Percentiles rank a stretch among this genome's conserved stretches.
Evolutionary conservation across 2,329 filamentous ascomycete species (phyloP).

Genomic region (Magnaporthiopsis rhizophila): DNA sequence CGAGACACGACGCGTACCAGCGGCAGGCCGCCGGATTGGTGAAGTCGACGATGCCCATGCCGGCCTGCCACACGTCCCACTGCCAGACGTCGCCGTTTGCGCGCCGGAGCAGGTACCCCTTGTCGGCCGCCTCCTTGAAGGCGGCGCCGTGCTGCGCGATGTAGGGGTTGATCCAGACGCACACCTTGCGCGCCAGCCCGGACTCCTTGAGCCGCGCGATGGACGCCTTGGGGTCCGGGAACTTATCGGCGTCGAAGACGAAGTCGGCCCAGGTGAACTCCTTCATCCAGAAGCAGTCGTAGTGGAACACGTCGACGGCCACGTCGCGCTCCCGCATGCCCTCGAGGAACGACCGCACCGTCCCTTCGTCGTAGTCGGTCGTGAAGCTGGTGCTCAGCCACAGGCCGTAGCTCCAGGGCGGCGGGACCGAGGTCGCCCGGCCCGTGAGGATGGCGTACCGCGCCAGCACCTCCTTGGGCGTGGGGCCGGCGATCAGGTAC

Average conservation of each 20-base stretch:
- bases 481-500: constrained; percentile 64
- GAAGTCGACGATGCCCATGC: constrained; percentile 68
- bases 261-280: constrained; percentile 72
- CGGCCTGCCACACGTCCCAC: constrained; percentile 71
- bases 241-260: constrained; percentile 58
- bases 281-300: constrained; percentile 72
- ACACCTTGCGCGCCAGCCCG: constrained; percentile 55
- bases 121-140: constrained; percentile 55
- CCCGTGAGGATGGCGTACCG: constrained; percentile 63
- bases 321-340: constrained; percentile 59
- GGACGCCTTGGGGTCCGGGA: constrained; percentile 59
- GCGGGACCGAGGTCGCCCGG: constrained; percentile 49
- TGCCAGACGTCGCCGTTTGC: constrained; percentile 65
- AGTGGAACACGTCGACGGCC: constrained; percentile 65
- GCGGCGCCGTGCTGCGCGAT: constrained; percentile 61
- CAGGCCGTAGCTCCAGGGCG: constrained; percentile 67
- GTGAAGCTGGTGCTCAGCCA: constrained; percentile 74
- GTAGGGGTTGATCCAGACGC: constrained; percentile 72
- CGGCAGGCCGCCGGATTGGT: constrained; percentile 60
- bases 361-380: constrained; percentile 63
- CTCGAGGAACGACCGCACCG: constrained; percentile 59
- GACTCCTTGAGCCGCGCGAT: constrained; percentile 56
- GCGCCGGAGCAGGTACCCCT: constrained; percentile 62
- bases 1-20: constrained; percentile 58
- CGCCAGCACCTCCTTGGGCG: constrained; percentile 62